Evolutionary conservation across 371 early-diverging fungal genomes (phyloP).

Genomic region (Rhizopus delemar): DNA sequence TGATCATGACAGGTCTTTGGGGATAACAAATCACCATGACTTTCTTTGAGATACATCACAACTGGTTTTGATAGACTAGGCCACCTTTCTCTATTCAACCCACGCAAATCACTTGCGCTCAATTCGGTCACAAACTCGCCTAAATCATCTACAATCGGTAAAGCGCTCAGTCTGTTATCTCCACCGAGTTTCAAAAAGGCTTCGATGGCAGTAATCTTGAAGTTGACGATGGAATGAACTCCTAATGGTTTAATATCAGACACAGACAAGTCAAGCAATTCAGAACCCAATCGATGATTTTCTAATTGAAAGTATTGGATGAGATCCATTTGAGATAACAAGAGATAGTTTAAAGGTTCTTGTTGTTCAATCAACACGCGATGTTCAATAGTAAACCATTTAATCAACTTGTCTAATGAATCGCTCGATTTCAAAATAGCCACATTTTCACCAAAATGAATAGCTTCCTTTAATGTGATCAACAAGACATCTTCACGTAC

Average conservation of each 20-base stretch:
- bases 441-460: constrained; percentile 43
- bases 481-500: constrained; percentile 15
- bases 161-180: constrained; percentile 41
- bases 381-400: constrained; percentile 52
- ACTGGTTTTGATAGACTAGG: constrained; percentile 47
- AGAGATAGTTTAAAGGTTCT: constrained; percentile 24
- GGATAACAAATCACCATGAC: constrained; percentile 50
- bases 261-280: constrained; percentile 49
- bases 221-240: constrained; percentile 31
- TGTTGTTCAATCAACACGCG: constrained; percentile 54
- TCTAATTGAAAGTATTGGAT: constrained; percentile 55
- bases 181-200: constrained; percentile 55
- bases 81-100: constrained; percentile 56
- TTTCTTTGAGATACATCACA: constrained; percentile 41
- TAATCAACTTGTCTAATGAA: constrained; percentile 34
- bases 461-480: constrained; percentile 42
- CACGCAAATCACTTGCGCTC: constrained; percentile 64
- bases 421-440: constrained; percentile 42
- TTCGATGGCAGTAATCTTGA: constrained; percentile 52
- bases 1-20: constrained; percentile 59
- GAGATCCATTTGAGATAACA: constrained; percentile 65
- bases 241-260: constrained; percentile 24
- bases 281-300: constrained; percentile 58
- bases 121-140: constrained; percentile 53
- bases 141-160: constrained; percentile 56